phyloP scores from a whole-genome alignment of 1,284 basidiomycete genomes.

The Omphalotus olearius region DNA sequence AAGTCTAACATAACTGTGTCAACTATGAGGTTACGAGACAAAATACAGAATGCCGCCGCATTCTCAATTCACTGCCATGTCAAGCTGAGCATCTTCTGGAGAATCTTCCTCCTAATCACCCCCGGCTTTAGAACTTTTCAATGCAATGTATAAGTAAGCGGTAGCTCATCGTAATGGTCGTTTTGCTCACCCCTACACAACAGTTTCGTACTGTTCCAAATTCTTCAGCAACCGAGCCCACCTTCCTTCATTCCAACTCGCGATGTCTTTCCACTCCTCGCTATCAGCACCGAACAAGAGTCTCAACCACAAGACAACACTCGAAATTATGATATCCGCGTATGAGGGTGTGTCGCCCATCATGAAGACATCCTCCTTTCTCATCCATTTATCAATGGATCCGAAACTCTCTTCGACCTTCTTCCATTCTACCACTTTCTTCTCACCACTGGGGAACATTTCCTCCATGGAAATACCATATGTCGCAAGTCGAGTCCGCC shows the following conservation, averaged over 20 bases:
- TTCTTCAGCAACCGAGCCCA: constrained; percentile 26
- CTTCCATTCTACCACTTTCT: constrained; percentile 22
- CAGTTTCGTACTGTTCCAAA: constrained; percentile 23
- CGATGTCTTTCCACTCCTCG: constrained; percentile 23
- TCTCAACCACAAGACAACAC: constrained; percentile 26
- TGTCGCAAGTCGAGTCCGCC: constrained; percentile 24
- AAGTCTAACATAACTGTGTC: no score
- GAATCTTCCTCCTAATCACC: no score
- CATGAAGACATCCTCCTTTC: constrained; percentile 24
- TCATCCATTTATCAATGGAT: constrained; percentile 23
- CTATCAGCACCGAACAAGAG: constrained; percentile 16
- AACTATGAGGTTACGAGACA: no score
- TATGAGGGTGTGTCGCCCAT: constrained; percentile 27
- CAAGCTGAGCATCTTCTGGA: no score
- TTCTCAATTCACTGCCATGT: no score
- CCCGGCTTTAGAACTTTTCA: no score
- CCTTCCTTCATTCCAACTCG: constrained; percentile 28
- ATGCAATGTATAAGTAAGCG: no score
- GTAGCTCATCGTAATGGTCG: no score
- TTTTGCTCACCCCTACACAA: neutral
- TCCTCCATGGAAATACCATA: constrained; percentile 28
- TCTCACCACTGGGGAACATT: constrained; percentile 25
- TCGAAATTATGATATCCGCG: constrained; percentile 27
- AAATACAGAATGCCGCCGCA: no score
- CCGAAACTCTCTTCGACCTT: constrained; percentile 21